phyloP scores from a whole-genome alignment of 805 yeast species.

The Wickerhamomyces strasburgensis region DNA sequence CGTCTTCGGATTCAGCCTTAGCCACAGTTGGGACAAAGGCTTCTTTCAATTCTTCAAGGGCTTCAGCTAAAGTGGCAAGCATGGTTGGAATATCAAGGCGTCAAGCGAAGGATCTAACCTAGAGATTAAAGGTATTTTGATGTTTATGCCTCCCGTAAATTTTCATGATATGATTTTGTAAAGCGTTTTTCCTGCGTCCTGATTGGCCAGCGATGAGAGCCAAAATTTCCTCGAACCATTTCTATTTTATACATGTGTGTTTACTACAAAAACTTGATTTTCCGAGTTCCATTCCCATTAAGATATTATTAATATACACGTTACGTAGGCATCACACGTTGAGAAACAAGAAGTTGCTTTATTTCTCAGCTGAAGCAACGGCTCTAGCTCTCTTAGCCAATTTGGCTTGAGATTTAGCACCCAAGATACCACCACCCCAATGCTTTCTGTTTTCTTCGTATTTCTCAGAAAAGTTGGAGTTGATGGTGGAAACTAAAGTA shows the following conservation, averaged over 20 bases:
- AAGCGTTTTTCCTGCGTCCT: constrained; percentile 14
- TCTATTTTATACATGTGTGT: too few relatives aligned
- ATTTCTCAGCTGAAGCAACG: constrained; percentile 17
- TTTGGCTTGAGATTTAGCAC: constrained; percentile 88
- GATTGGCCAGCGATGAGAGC: constrained; percentile 17
- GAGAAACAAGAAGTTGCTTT: not conserved
- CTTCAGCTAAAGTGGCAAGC: constrained; percentile 34
- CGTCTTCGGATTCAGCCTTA: constrained; percentile 58
- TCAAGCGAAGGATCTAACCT: not conserved
- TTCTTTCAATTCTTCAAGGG: constrained; percentile 66
- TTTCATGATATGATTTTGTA: constrained; percentile 13
- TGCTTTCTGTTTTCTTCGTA: constrained; percentile 95
- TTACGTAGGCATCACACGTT: not conserved
- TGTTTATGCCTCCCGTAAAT: not conserved
- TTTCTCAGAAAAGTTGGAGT: constrained; percentile 89
- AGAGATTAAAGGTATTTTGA: not conserved
- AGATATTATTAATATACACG: constrained; percentile 3
- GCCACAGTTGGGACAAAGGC: constrained; percentile 74
- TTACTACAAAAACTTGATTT: not conserved
- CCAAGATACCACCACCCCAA: constrained; percentile 99
- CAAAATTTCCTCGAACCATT: constrained; percentile 1
- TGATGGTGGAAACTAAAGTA: constrained; percentile 85
- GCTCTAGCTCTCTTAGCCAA: constrained; percentile 33
- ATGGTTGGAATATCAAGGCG: constrained; percentile 15
- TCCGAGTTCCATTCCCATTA: constrained; percentile 7